Evolutionary conservation across 1,139 yeast genomes (phyloP), one percentile per base, ranked within the genome.

Genomic region (Lodderomyces beijingensis): DNA sequence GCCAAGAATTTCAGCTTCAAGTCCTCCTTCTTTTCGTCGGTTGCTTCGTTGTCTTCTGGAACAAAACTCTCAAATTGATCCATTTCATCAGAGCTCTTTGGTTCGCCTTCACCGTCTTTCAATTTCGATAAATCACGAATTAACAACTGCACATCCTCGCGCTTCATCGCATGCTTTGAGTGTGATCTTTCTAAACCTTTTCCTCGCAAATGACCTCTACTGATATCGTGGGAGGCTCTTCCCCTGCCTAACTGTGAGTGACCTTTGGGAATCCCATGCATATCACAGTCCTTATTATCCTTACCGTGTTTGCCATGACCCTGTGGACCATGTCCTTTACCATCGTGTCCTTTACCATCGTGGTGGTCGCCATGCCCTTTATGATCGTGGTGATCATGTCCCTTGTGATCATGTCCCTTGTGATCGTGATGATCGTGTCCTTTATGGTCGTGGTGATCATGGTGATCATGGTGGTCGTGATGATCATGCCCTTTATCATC

Each of bases 51-150:
- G n/a, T n/a, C n/a, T n/a, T n/a, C n/a, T 4, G 62, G 65, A 33
- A 62, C 48, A 6, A 62, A 64, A n/a, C n/a, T n/a, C 27, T 13
- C 7, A 5, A 25, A 10, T 18, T n/a, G 20, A 16, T 9, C 16
- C 20, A 19, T 19, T 19, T 19, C n/a, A 9, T 19, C 22, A 19
- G 22, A 19, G 22, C 8, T 19, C n/a, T 19, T 19, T 19, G 8
- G n/a, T 19, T n/a, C 22, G n/a, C 22, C 22, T 9, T 8, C 8
- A n/a, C 22, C 22, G 12, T 35, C 33, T 19, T 28, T 31, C 30
- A 31, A 31, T 25, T 34, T 33, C 10, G 25, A 25, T 18, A 37
- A 26, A 23, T 23, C 40, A 19, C 32, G 19, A 12, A 29, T 15
- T n/a, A 24, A 22, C 21, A 29, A 13, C 16, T 21, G 31, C 15